Conservation (phyloP, 208 protist species). For the Trypanosoma avium region DNA sequence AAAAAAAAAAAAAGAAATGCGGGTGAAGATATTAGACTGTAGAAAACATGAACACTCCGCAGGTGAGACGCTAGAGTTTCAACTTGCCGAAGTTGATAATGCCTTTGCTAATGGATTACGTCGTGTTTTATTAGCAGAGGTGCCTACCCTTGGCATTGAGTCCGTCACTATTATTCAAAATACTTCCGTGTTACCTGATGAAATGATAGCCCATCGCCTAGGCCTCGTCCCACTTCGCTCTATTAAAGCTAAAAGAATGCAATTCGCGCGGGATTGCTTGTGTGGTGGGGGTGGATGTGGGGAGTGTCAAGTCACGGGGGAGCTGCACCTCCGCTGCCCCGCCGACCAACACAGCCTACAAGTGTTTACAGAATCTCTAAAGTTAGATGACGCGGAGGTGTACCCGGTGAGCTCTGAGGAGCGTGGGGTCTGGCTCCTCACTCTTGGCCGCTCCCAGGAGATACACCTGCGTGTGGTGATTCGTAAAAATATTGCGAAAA, state of each 20-base stretch:
- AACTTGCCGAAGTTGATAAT: conserved; percentile 86
- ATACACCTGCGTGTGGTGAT: conserved; percentile 80
- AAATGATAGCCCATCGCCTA: conserved; percentile 99
- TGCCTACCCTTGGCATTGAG: conserved; percentile 98
- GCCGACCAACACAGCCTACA: conserved; percentile 69
- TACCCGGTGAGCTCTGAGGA: conserved; percentile 83
- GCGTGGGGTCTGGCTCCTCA: conserved; percentile 85
- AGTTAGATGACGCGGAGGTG: conserved; percentile 76
- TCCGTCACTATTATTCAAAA: conserved; percentile 95
- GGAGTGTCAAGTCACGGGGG: conserved; percentile 87
- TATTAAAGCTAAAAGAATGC: conserved; percentile 80
- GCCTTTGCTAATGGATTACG: conserved; percentile 96
- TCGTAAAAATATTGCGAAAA: conserved; percentile 97
- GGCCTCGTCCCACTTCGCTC: conserved; percentile 97
- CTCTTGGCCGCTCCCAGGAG: conserved; percentile 83
- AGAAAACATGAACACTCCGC: conserved; percentile 71
- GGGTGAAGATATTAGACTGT: conserved; percentile 81
- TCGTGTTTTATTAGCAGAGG: conserved; percentile 98
- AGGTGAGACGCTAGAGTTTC: conserved; percentile 90
- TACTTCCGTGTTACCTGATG: conserved; percentile 97
- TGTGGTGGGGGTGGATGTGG: conserved; percentile 79
- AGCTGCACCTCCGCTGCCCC: conserved; percentile 80
- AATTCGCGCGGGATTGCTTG: conserved; percentile 82
- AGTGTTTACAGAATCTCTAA: conserved; percentile 80
- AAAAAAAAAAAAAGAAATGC: conserved; percentile 33